Conservation (phyloP, 208 protist genomes). For the Trichomonas vaginalis region DNA sequence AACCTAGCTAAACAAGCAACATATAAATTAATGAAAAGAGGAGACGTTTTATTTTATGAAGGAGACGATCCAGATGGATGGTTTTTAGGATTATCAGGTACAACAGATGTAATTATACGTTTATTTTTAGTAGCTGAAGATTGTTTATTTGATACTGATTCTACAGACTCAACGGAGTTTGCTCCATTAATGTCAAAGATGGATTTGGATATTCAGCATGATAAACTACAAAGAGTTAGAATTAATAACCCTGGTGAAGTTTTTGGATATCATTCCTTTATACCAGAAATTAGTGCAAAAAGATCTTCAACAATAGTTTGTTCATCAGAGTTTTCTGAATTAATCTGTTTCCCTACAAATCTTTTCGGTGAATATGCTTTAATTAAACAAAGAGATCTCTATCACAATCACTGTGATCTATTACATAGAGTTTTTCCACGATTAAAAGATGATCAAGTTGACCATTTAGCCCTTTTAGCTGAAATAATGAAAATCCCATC, state of each 20-base stretch:
- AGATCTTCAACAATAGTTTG: not conserved
- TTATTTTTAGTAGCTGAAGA: conserved; percentile 6
- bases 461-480: not conserved
- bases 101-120: not conserved
- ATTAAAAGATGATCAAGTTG: not conserved
- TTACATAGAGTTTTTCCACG: not conserved
- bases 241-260: not conserved
- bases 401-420: not conserved
- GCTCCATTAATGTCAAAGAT: not conserved
- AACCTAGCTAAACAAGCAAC: not conserved
- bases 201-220: not conserved
- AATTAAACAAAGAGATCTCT: not conserved
- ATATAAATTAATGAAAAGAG: not conserved
- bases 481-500: not conserved
- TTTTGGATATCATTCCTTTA: not conserved
- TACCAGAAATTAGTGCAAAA: not conserved
- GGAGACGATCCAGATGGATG: not conserved
- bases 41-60: not conserved
- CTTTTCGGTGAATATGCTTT: not conserved
- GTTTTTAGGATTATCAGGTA: not conserved
- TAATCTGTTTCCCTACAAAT: not conserved
- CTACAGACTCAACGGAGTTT: not conserved
- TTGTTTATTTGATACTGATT: not conserved
- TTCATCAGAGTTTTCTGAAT: not conserved
- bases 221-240: not conserved